A percentile compares a stretch with the other conserved stretches of the same genome.
Conservation (phyloP, 108 stramenopile genomes). For the Cyclotella sp. region DNA sequence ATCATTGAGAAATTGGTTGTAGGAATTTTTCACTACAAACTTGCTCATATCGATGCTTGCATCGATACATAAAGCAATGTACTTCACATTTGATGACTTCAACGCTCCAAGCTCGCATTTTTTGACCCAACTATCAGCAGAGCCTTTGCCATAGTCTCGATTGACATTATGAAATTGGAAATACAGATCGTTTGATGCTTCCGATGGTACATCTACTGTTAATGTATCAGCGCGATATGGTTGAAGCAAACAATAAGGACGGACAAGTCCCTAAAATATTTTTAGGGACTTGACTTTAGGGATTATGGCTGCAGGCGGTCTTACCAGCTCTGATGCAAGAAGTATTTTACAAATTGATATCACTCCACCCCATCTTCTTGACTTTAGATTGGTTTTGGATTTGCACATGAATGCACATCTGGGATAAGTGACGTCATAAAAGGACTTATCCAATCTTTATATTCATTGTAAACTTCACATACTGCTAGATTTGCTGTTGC, state of each 20-base stretch:
- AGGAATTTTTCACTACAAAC: neutral
- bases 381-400: too few species aligned
- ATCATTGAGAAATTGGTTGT: neutral
- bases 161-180: neutral
- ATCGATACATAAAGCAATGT: neutral
- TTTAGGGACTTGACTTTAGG: too few species aligned
- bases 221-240: neutral
- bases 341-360: too few species aligned
- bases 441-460: neutral
- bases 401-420: neutral
- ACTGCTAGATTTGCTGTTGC: neutral
- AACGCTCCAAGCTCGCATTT: neutral
- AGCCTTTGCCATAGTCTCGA: neutral
- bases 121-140: neutral
- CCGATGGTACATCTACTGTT: neutral
- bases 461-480: neutral
- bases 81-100: neutral
- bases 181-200: neutral
- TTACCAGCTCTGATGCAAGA: too few species aligned
- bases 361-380: too few species aligned
- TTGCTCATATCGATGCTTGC: too few species aligned
- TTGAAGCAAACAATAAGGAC: constrained; percentile 3
- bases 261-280: too few species aligned
- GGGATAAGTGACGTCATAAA: neutral
- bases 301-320: too few species aligned